Conservation (phyloP, 352 stramenopile genomes). For the Phytopythium chamaehyphon region DNA sequence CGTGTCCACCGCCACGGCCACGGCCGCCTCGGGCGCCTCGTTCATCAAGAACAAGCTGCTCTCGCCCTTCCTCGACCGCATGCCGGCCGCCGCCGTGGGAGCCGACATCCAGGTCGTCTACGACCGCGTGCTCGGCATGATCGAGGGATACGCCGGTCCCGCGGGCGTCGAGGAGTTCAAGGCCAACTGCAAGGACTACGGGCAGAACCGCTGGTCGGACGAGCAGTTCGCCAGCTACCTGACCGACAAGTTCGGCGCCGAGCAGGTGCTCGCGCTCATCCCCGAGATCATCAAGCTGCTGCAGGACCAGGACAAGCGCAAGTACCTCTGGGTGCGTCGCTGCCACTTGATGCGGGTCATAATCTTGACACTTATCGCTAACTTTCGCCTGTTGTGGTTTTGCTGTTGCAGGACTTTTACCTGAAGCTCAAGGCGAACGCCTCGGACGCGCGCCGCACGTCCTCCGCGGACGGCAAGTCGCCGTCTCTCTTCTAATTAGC, state of each 20-base stretch:
- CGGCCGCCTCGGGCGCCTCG: slow-evolving; percentile 13
- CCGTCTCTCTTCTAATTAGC: slow-evolving; percentile 65
- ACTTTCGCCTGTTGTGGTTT: slow-evolving; percentile 8
- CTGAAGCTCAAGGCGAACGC: slow-evolving; percentile 64
- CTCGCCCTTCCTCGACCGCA: slow-evolving; percentile 66
- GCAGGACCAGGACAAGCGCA: slow-evolving; percentile 79
- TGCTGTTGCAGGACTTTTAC: slow-evolving; percentile 54
- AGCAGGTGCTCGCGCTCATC: slow-evolving; percentile 70
- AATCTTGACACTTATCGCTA: not conserved
- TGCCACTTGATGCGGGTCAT: not conserved
- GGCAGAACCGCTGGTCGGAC: slow-evolving; percentile 76
- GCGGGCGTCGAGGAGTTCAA: slow-evolving; percentile 79
- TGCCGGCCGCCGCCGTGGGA: slow-evolving; percentile 64
- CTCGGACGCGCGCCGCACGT: slow-evolving; percentile 12
- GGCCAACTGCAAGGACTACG: slow-evolving; percentile 82
- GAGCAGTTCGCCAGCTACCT: slow-evolving; percentile 68
- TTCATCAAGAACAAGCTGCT: slow-evolving; percentile 61
- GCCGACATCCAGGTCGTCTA: slow-evolving; percentile 83
- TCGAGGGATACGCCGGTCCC: slow-evolving; percentile 52
- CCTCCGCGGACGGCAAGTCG: slow-evolving; percentile 26
- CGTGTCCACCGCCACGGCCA: too few species aligned
- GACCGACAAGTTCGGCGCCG: slow-evolving; percentile 59
- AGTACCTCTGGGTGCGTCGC: slow-evolving; percentile 74
- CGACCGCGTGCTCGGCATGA: slow-evolving; percentile 74
- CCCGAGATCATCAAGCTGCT: slow-evolving; percentile 82